Percentiles rank a stretch among this genome's conserved stretches.
Conservation (phyloP, 176 grass and related monocot species). For the Ananas comosus region DNA sequence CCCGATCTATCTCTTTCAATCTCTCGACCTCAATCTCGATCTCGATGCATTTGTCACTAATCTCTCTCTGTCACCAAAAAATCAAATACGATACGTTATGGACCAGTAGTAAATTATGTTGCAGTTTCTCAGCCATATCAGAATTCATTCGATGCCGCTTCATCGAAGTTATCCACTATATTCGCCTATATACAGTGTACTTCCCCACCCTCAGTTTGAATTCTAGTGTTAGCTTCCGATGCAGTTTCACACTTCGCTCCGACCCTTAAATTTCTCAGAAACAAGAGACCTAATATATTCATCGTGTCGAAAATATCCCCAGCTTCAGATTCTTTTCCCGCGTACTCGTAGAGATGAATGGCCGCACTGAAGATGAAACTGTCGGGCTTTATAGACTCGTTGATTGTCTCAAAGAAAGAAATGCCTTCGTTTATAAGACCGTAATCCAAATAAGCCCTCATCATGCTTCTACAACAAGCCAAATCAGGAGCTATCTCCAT, state of each 20-base stretch:
- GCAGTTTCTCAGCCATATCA: no score
- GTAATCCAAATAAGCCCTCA: conserved; percentile 57
- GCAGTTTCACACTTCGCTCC: conserved; percentile 34
- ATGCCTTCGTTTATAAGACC: conserved; percentile 49
- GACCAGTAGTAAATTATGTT: no score
- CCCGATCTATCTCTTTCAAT: no score
- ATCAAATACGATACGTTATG: no score
- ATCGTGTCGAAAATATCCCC: conserved; percentile 46
- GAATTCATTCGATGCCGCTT: no score
- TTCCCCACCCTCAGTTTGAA: neutral
- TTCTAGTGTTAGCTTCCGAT: neutral
- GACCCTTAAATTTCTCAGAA: conserved; percentile 55
- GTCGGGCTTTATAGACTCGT: conserved; percentile 45
- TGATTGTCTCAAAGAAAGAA: conserved; percentile 43
- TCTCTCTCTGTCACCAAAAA: no score
- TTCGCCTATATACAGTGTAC: neutral
- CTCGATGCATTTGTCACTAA: no score
- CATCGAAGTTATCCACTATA: neutral
- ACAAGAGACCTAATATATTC: conserved; percentile 31
- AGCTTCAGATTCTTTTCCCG: conserved; percentile 36
- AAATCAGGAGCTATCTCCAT: conserved; percentile 40
- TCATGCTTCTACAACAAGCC: conserved; percentile 65
- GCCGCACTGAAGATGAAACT: conserved; percentile 66
- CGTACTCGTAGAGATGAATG: conserved; percentile 60
- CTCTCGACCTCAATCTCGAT: no score